Evolutionary conservation across 140 eudicot species (phyloP), one percentile per base, ranked within the genome.

Genomic region (Cichorium intybus): DNA sequence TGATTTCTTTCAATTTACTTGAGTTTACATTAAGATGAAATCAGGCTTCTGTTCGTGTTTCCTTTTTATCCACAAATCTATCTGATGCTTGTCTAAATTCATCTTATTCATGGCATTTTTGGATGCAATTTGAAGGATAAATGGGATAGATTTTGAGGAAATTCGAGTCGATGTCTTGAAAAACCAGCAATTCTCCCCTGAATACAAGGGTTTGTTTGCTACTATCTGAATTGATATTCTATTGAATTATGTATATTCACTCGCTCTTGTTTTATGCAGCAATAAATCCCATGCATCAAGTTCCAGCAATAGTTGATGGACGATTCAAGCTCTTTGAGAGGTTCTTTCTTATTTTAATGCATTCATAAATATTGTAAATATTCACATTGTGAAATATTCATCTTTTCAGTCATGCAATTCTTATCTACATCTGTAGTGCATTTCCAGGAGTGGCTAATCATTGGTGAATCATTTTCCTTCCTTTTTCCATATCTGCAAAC

Each of bases 61-160:
- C 21, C 20, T 33, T 3, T 50, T 28, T 15, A 12, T 52, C 16
- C 9, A 11, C 56, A 24, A 10, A 6, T 26, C 16, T 22, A 24
- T 1, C 12, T n/a, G 34, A 22, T 10, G 45, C 15, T 37, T 37
- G 45, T 37, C 15, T 6, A 37, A 37, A 2, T 6, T 37, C 7
- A 11, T 37, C 12, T 7, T 37, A 5, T 11, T 37, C 45, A 10
- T 6, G 22, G 47, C 18, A 17, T 63, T 26, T 24, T 14, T 45
- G 43, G 26, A 64, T 48, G 49, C 47, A 50, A 48, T 31, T 28
- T 17, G 7, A 24, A 81, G 86, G 78, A 61, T 62, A 21, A 85
- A 77, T 72, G 92, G 95, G 68, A 84, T 87, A 41, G 88, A 84
- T 4, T 90, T 90, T 64, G 97, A 90, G 69, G 97, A 90, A 69